phyloP scores from a whole-genome alignment of 2,329 filamentous ascomycete genomes.

The Ceratocystis alfenasii region DNA sequence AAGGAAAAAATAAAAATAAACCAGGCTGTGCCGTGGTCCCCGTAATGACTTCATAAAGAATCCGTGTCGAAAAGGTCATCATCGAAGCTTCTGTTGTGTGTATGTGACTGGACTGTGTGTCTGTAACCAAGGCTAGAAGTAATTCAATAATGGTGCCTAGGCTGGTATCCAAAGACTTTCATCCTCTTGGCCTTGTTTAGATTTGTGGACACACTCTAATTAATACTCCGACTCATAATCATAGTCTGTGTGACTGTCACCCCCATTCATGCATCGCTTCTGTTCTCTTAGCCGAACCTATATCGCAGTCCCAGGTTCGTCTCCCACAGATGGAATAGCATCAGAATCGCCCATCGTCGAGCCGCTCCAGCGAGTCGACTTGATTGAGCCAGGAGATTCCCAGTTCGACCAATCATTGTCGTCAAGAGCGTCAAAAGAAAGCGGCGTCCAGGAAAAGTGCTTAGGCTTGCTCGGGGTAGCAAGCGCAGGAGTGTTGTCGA shows the following conservation, averaged over 20 bases:
- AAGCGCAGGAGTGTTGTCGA: constrained; percentile 20
- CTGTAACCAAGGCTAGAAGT: neutral
- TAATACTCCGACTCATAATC: neutral
- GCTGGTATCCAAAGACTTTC: neutral
- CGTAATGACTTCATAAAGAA: constrained; percentile 11
- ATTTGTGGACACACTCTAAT: neutral
- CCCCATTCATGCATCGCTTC: too few species aligned
- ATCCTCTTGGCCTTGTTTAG: neutral
- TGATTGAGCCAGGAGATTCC: constrained; percentile 45
- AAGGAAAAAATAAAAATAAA: neutral
- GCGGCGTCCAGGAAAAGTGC: constrained; percentile 48
- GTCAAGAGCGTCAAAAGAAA: constrained; percentile 45
- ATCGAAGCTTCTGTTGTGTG: constrained; percentile 1
- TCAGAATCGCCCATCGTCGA: constrained; percentile 40
- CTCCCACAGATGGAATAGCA: constrained; percentile 37
- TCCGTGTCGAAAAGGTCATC: constrained; percentile 7
- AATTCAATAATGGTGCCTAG: neutral
- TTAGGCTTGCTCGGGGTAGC: constrained; percentile 37
- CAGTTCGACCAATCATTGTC: constrained; percentile 55
- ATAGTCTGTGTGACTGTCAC: neutral
- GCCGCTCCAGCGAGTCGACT: constrained; percentile 52
- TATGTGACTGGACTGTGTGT: neutral
- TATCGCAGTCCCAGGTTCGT: constrained; percentile 38
- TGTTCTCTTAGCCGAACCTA: constrained; percentile 31
- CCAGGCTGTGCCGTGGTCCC: constrained; percentile 7